phyloP scores from a whole-genome alignment of 768 basidiomycete species.

The Mycena albidolilacea region DNA sequence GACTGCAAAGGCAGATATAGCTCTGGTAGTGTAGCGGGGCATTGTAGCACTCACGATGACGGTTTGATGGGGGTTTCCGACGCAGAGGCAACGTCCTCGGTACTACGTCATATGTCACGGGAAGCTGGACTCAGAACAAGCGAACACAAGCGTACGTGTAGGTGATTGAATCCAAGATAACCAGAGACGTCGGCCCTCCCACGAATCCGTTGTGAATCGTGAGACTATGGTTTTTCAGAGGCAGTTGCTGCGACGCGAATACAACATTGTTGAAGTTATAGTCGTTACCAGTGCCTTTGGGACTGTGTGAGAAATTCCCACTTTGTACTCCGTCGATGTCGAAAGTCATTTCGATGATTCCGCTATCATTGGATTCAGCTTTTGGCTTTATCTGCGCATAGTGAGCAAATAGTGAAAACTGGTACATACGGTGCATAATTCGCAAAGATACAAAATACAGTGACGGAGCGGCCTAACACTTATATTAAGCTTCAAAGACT shows the following conservation, averaged over 20 bases:
- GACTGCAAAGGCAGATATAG: too few species aligned
- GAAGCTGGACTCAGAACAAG: too few species aligned
- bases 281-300: background rate
- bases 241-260: background rate
- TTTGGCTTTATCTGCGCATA: too few species aligned
- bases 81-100: too few species aligned
- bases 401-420: background rate
- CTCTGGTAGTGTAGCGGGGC: too few species aligned
- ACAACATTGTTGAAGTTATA: background rate
- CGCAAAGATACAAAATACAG: background rate
- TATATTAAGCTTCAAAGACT: background rate
- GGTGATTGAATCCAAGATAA: background rate
- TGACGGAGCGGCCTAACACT: background rate
- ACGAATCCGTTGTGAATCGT: background rate
- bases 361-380: background rate
- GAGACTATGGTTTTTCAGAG: background rate
- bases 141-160: background rate
- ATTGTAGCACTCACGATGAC: too few species aligned
- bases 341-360: background rate
- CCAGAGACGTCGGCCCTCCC: background rate
- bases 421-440: too few species aligned
- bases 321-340: background rate
- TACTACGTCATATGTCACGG: too few species aligned
- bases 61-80: too few species aligned
- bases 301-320: background rate